Evolutionary conservation across 495 filamentous ascomycete genomes (phyloP).

Genomic region (Xylaria scruposa): DNA sequence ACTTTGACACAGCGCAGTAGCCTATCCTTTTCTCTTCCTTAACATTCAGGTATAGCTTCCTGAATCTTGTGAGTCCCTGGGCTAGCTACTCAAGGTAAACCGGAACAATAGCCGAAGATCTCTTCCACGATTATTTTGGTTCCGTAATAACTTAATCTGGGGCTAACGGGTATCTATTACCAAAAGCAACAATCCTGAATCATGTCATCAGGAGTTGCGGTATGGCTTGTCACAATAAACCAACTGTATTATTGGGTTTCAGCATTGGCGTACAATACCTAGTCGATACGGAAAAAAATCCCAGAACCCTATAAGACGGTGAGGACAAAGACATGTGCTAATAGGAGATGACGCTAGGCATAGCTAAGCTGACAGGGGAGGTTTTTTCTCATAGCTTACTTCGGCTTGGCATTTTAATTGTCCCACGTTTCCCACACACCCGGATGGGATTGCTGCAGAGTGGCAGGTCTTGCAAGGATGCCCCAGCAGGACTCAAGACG

Average conservation of each 20-base stretch:
- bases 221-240: constrained; percentile 4
- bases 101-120: constrained; percentile 5
- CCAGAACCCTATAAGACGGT: constrained; percentile 7
- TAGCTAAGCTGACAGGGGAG: constrained; percentile 15
- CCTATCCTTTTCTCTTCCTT: background rate
- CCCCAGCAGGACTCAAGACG: background rate
- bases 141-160: constrained; percentile 25
- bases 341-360: constrained; percentile 1
- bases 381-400: background rate
- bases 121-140: background rate
- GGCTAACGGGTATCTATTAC: constrained; percentile 13
- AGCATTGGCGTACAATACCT: constrained; percentile 4
- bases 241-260: background rate
- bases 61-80: too few species aligned
- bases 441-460: constrained; percentile 16
- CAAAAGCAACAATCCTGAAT: constrained; percentile 6
- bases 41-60: background rate
- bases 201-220: constrained; percentile 3
- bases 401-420: constrained; percentile 9
- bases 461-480: constrained; percentile 13
- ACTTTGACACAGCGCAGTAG: background rate
- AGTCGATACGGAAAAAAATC: background rate
- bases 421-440: constrained; percentile 14
- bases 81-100: background rate
- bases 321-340: constrained; percentile 8